Evolutionary conservation across 2,329 filamentous ascomycete species (phyloP), one percentile per base, ranked within the genome.

Genomic region (Pseudohalonectria lignicola): DNA sequence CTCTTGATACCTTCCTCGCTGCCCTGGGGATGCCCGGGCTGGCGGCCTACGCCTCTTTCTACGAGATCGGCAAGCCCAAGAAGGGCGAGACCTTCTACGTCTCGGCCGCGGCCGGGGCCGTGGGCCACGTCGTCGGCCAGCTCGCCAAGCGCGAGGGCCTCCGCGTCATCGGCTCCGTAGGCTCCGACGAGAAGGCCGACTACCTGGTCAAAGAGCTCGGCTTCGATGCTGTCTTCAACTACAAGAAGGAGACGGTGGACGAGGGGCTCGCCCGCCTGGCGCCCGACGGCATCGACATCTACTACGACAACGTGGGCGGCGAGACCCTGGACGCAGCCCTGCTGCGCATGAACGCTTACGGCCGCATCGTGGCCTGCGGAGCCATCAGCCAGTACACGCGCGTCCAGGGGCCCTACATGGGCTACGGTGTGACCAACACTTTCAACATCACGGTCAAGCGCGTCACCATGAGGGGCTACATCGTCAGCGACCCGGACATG

Each of bases 71-170:
- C 9, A 60, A 76, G 62, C 80, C 82, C 18, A 79, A 83, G 64
- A 76, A 76, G 60, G 81, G 79, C 37, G 79, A 86, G 60, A 88
- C 82, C 29, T 86, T 94, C 52, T 86, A 90, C 58, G 71, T 94
- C 47, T 83, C 77, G 41, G 80, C 83, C 3, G 86, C 86, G 0
- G 81, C 79, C 4, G 86, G 86, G 21, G 85, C 84, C 2, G 86
- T 93, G 3, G 86, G 86, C 4, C 82, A 88, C 58, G 56, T 92
- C 7, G 86, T 92, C 16, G 86, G 86, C 6, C 86, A 92, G 61
- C 61, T 93, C 32, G 85, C 84, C 43, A 90, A 90, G 71, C 75
- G 79, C 43, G 79, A 88, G 57, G 86, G 86, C 2, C 61, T 92
- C 41, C 78, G 61, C 32, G 86, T 93, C 30, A 80, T 93, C 45